These are phyloP conservation scores for Ceratocystis destructans DNA, from an alignment of 2,329 filamentous ascomycete species.

Conservation along the genomic window DNA sequence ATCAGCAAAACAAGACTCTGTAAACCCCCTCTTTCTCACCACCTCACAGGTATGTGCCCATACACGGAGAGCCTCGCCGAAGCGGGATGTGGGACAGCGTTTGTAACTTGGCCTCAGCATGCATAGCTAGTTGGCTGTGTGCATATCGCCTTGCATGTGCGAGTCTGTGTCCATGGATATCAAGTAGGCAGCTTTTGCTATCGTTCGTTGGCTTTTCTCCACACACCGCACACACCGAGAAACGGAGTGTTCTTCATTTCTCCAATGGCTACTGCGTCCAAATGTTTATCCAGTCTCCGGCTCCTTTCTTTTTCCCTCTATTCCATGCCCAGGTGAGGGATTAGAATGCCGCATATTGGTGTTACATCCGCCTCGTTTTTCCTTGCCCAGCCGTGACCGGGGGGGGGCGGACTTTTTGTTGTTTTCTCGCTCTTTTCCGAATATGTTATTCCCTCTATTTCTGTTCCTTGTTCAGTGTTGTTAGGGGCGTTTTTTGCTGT, in stretches of 20 bases:
- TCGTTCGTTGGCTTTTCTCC: no score
- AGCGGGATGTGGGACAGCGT: neutral
- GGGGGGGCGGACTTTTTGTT: neutral
- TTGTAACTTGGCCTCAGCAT: neutral
- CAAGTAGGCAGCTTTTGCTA: neutral
- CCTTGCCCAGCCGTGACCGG: neutral
- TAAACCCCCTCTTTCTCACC: neutral
- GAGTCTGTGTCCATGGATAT: neutral
- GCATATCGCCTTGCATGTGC: neutral
- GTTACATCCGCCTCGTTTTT: constrained; percentile 8
- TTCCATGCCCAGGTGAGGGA: neutral
- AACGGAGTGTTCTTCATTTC: no score
- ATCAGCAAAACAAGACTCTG: neutral
- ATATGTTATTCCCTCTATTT: neutral
- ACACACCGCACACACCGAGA: no score
- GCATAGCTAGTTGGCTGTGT: neutral
- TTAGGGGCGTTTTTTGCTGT: no score
- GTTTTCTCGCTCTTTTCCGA: neutral
- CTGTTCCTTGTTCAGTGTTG: no score
- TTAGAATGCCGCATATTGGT: neutral
- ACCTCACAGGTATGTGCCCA: no score
- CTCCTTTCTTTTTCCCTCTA: neutral
- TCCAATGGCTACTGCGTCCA: no score
- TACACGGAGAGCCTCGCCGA: neutral
- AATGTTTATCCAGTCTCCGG: neutral